Conservation (phyloP, 2,329 filamentous ascomycete species). For the Penicillium sp. region DNA sequence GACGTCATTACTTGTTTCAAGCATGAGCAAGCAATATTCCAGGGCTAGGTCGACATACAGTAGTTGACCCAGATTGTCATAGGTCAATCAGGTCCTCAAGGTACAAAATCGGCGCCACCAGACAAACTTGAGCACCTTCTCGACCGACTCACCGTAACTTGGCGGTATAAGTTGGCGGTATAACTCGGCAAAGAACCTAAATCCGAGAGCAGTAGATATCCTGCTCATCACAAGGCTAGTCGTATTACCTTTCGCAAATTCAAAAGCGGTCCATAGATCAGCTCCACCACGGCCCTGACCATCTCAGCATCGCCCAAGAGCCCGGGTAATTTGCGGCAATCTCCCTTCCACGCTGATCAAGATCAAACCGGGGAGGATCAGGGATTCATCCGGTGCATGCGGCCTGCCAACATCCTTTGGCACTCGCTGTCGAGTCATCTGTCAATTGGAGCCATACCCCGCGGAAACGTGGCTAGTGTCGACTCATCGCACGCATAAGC, state of each 20-base stretch:
- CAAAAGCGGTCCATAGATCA: slow-evolving; percentile 15
- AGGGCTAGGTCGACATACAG: too few relatives aligned
- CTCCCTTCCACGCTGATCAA: slow-evolving; percentile 11
- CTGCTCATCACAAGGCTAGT: not conserved
- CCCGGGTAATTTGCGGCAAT: slow-evolving; percentile 17
- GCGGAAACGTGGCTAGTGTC: slow-evolving; percentile 25
- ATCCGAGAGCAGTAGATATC: not conserved
- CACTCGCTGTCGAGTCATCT: not conserved
- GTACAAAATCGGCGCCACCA: not conserved
- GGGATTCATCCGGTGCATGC: not conserved
- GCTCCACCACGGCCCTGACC: not conserved
- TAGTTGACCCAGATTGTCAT: too few relatives aligned
- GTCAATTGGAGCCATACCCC: slow-evolving; percentile 14
- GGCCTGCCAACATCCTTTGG: not conserved
- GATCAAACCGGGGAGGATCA: slow-evolving; percentile 15
- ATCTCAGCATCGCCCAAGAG: slow-evolving; percentile 7
- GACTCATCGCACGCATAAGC: slow-evolving; percentile 23
- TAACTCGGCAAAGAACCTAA: not conserved
- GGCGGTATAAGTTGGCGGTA: not conserved
- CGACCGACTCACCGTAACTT: not conserved
- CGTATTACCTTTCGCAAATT: not conserved
- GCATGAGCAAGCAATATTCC: not conserved
- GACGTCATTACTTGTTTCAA: not conserved
- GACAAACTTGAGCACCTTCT: not conserved
- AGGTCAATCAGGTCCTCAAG: too few relatives aligned